Percentiles rank a stretch among this genome's conserved stretches.
These are phyloP conservation scores for Colletotrichum cordylinicola DNA, from an alignment of 2,329 filamentous ascomycete genomes.

Conservation along the genomic window DNA sequence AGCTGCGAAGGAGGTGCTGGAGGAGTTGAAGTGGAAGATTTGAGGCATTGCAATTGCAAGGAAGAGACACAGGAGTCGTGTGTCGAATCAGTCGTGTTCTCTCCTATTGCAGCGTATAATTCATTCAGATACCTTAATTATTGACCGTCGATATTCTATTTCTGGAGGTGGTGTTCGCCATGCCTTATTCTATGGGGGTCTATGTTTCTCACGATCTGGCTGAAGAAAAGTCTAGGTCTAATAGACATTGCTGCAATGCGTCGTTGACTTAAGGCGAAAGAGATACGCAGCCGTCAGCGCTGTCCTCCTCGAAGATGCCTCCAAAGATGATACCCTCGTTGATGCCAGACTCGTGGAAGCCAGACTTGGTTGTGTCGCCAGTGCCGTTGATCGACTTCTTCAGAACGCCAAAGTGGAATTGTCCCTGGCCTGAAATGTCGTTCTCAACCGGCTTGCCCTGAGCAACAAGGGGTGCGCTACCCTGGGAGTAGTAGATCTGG, in stretches of 20 bases:
- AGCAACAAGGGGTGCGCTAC: slow-evolving; percentile 45
- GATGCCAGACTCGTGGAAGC: slow-evolving; percentile 52
- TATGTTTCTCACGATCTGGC: rapidly evolving
- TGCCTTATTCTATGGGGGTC: not conserved
- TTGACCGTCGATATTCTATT: not conserved
- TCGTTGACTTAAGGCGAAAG: not conserved
- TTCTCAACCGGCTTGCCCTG: slow-evolving; percentile 52
- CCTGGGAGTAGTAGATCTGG: slow-evolving; percentile 62
- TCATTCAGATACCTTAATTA: not conserved
- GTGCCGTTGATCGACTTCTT: slow-evolving; percentile 59
- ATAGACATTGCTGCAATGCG: not conserved
- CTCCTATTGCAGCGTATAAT: not conserved
- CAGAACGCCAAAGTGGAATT: slow-evolving; percentile 66
- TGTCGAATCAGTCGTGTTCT: not conserved
- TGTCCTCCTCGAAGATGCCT: slow-evolving; percentile 59
- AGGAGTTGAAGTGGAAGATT: slow-evolving; percentile 13
- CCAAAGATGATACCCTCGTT: slow-evolving; percentile 58
- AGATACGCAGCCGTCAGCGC: slow-evolving; percentile 25
- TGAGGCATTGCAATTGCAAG: not conserved
- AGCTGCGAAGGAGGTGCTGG: slow-evolving; percentile 15
- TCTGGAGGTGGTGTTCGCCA: rapidly evolving
- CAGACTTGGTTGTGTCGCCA: slow-evolving; percentile 49
- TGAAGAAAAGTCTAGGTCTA: not conserved
- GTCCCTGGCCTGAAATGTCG: slow-evolving; percentile 61
- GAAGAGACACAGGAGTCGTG: not conserved